These are phyloP conservation scores for Candolleomyces efflorescens DNA, from an alignment of 768 basidiomycete species.

Conservation along the genomic window DNA sequence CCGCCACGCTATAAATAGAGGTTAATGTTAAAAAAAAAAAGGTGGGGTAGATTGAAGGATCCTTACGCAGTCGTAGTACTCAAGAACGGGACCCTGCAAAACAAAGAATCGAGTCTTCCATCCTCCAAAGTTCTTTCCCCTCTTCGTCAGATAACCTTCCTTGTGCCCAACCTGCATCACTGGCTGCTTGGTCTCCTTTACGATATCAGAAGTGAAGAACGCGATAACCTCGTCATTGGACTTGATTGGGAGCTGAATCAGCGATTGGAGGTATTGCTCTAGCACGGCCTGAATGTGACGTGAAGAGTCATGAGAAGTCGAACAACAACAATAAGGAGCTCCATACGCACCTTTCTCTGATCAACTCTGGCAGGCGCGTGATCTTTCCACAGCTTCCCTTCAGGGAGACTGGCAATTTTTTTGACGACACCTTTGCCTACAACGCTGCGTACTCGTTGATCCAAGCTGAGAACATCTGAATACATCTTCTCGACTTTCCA, in stretches of 20 bases:
- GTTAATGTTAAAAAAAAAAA: slow-evolving; percentile 11
- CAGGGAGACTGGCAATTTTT: slow-evolving; percentile 78
- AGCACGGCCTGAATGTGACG: slow-evolving; percentile 52
- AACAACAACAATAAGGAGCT: slow-evolving; percentile 7
- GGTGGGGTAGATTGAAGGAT: slow-evolving; percentile 6
- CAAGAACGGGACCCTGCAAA: slow-evolving; percentile 81
- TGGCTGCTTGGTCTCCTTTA: slow-evolving; percentile 70
- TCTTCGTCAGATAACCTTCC: slow-evolving; percentile 93
- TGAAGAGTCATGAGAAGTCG: neutral
- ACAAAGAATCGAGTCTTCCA: slow-evolving; percentile 98
- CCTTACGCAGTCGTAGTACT: slow-evolving; percentile 95
- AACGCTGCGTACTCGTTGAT: slow-evolving; percentile 66
- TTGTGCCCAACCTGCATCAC: slow-evolving; percentile 83
- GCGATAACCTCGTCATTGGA: slow-evolving; percentile 87
- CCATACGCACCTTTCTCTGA: slow-evolving; percentile 76
- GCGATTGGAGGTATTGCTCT: slow-evolving; percentile 80
- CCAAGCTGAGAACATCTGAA: slow-evolving; percentile 86
- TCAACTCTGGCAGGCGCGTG: slow-evolving; percentile 96
- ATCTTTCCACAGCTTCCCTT: slow-evolving; percentile 94
- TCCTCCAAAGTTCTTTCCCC: slow-evolving; percentile 96
- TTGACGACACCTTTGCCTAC: slow-evolving; percentile 70
- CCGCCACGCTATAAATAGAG: slow-evolving; percentile 66
- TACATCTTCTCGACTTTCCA: slow-evolving; percentile 94
- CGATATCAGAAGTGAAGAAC: slow-evolving; percentile 88
- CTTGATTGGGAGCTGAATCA: slow-evolving; percentile 79